Evolutionary conservation across 1,139 yeast genomes (phyloP), one percentile per base, ranked within the genome.

Genomic region (Nakaseomyces nivariensis): DNA sequence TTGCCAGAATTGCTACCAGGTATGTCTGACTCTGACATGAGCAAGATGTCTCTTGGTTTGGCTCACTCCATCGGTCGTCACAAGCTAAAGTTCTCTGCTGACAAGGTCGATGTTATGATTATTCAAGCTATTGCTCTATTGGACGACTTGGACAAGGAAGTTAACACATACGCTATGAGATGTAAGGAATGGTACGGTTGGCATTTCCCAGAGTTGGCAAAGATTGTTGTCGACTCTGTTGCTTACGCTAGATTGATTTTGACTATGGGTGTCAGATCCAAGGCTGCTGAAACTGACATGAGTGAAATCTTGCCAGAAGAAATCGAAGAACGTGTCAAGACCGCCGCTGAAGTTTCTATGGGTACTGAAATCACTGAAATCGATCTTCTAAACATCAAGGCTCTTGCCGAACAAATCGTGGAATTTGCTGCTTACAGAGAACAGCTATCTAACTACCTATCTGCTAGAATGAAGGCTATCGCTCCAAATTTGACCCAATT

Each of bases 141-240:
- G 66, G 99, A 92, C 66, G 96, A 94, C 69, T 80, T 92, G 66
- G 98, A 92, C 74, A 92, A 92, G 74, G 98, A 94, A 69, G 79
- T 92, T 64, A 92, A 92, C 76, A 94, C 97, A 48, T 92, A 87
- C 66, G 92, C 97, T 59, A 92, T 92, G 99, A 83, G 99, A 75
- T 80, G 82, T 68, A 90, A 90, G 75, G 99, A 92, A 75, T 92
- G 99, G 99, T 92, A 94, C 73, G 97, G 98, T 58, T 92, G 99
- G 99, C 99, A 92, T 71, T 94, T 92, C 82, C 99, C 99, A 43
- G 99, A 92, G 74, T 80, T 92, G 79, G 96, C 96, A 66, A 92
- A 92, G 78, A 88, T 92, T 68, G 89, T 90, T 60, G 82, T 87
- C 61, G 98, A 92, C 72, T 90, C 96, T 59, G 94, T 87, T 65